Base-by-base conservation (phyloP, 192 early-diverging fungal genomes). In the Coemansia sp. region DNA sequence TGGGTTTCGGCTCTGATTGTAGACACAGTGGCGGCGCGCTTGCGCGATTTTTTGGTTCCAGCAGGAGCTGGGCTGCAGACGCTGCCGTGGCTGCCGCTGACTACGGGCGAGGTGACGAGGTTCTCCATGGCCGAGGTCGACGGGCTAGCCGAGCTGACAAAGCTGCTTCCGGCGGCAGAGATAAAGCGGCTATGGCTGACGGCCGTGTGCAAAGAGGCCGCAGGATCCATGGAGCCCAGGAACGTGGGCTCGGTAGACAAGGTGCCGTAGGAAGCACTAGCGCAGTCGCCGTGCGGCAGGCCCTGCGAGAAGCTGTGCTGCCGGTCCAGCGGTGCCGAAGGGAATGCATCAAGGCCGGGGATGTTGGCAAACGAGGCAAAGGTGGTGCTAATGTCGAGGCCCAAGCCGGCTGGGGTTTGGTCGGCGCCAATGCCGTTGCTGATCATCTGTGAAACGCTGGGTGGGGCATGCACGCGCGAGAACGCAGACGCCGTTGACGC, bases 11-110 rank as follows among this genome's bases (percentile, higher is more conserved):
- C 32, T 20, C 56, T 65, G 48, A 72, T 69, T 39, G 66, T 66
- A 19, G 70, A 62, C 25, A 72, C 67, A 0, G 76, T 79, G 7
- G 76, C 76, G 18, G 76, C 76, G 18, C 76, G 76, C 61, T 79
- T 79, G 58, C 76, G 76, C 0, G 76, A 72, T 47, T 54, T 56
- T 36, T 64, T 68, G n/a, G 52, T 28, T 0, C 55, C 51, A 6
- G 63, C 54, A 9, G 30, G 39, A 18, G 39, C 14, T 19, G 75
- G 75, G 58, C 67, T 78, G 56, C 55, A 52, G 39, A 74, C 51
- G 52, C 35, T 39, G 27, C 23, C 39, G 9, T 52, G 55, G 14
- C 32, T 42, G 50, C 30, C 46, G 46, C 25, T 1, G 22, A 42
- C 23, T 20, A 42, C 16, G 30, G 67, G 67, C 19, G 62, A 68